Conservation (phyloP, 208 protist species). For the Angomonas ambiguus region DNA sequence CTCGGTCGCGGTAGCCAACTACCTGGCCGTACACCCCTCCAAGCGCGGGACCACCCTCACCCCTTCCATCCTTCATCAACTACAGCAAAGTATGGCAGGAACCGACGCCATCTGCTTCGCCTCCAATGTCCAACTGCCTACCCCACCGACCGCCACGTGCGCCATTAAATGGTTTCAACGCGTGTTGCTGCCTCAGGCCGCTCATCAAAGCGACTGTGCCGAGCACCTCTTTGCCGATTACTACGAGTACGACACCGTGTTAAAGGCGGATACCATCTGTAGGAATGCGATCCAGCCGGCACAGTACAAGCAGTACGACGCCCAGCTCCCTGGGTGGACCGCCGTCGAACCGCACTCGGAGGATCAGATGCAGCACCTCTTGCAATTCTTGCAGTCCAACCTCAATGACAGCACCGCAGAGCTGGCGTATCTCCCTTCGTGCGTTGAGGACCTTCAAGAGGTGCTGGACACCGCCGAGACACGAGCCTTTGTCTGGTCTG, state of each 20-base stretch:
- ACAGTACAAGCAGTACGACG: slow-evolving; percentile 18
- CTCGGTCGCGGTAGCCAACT: slow-evolving; percentile 19
- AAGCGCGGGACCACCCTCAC: slow-evolving; percentile 25
- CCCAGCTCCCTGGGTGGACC: slow-evolving; percentile 19
- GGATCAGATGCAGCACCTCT: slow-evolving; percentile 27
- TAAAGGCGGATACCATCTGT: slow-evolving; percentile 58
- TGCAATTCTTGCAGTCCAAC: slow-evolving; percentile 35
- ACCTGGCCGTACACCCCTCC: slow-evolving; percentile 30
- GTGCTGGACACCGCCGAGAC: slow-evolving; percentile 31
- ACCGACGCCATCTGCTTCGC: slow-evolving; percentile 42
- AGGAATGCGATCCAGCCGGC: slow-evolving; percentile 49
- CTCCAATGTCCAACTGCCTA: slow-evolving; percentile 28
- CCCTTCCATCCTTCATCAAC: slow-evolving; percentile 25
- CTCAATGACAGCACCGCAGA: slow-evolving; percentile 27
- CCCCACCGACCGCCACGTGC: slow-evolving; percentile 31
- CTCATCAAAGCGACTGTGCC: slow-evolving; percentile 31
- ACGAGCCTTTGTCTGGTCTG: slow-evolving; percentile 26
- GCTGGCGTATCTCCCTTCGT: slow-evolving; percentile 40
- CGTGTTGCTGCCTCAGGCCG: slow-evolving; percentile 30
- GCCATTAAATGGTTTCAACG: slow-evolving; percentile 76
- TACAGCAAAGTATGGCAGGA: slow-evolving; percentile 17
- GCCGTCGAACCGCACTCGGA: slow-evolving; percentile 16
- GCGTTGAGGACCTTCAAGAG: slow-evolving; percentile 29
- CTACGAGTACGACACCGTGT: slow-evolving; percentile 53
- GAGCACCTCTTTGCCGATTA: slow-evolving; percentile 69